Conservation (phyloP, 129 eudicot species). For the Artemisia argyi region DNA sequence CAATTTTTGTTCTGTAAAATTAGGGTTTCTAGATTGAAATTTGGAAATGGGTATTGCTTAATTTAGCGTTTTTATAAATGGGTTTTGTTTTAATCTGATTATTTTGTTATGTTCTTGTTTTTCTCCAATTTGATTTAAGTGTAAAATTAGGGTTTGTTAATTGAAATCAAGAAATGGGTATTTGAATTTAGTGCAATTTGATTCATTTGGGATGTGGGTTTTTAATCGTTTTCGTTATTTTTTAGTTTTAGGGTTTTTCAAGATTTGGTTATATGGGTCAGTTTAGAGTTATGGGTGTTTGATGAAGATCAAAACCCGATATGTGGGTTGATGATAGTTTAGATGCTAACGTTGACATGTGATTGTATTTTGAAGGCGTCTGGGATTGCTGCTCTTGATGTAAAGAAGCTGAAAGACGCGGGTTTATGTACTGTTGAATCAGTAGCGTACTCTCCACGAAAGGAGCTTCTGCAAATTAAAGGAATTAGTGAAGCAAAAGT, state of each 20-base stretch:
- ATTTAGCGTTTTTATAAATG: slow-evolving; percentile 15
- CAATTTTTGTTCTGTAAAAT: background rate
- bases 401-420: slow-evolving; percentile 94
- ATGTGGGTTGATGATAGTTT: slow-evolving; percentile 12
- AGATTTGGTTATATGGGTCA: slow-evolving; percentile 12
- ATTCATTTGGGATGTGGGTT: slow-evolving; percentile 6
- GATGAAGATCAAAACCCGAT: slow-evolving; percentile 12
- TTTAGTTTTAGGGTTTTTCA: slow-evolving; percentile 11
- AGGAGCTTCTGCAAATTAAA: slow-evolving; percentile 91
- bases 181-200: background rate
- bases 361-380: slow-evolving; percentile 50
- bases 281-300: background rate
- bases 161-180: too few relatives aligned
- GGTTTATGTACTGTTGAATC: slow-evolving; percentile 97
- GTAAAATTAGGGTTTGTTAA: background rate
- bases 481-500: slow-evolving; percentile 99
- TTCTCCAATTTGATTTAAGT: background rate
- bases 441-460: slow-evolving; percentile 89
- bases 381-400: slow-evolving; percentile 85
- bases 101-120: too few relatives aligned
- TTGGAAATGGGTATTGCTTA: slow-evolving; percentile 16
- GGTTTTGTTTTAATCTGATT: slow-evolving; percentile 8
- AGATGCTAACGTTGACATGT: slow-evolving; percentile 15
- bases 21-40: slow-evolving; percentile 21
- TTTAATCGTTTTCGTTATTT: slow-evolving; percentile 2